Percentiles rank a stretch among this genome's conserved stretches.
These are phyloP conservation scores for Nannochloropsis salina DNA, from an alignment of 108 stramenopile species.

Conservation along the genomic window DNA sequence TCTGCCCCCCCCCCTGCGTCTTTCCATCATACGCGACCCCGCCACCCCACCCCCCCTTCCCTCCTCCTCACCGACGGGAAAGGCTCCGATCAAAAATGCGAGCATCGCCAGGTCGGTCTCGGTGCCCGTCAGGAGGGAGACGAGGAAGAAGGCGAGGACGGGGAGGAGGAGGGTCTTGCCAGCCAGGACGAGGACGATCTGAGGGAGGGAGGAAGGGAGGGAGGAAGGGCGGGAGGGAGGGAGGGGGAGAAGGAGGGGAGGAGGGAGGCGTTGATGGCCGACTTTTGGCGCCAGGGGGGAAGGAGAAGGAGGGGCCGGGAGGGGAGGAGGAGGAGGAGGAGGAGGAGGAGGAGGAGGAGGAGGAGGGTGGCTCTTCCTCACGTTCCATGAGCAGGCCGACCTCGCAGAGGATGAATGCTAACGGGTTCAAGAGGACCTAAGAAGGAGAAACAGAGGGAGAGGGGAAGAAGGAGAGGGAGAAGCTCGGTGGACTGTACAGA, in stretches of 20 bases:
- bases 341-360: not conserved
- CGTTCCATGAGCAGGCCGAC: not conserved
- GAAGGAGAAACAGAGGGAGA: not conserved
- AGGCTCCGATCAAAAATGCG: not conserved
- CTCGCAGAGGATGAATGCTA: constrained; percentile 7
- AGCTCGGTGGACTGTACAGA: not conserved
- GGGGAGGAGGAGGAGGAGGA: not conserved
- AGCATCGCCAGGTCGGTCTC: not conserved
- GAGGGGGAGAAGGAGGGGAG: not conserved
- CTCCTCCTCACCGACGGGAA: constrained; percentile 1
- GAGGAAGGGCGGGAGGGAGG: not conserved
- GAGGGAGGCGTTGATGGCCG: not conserved
- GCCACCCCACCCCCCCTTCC: not conserved
- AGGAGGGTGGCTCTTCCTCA: not conserved
- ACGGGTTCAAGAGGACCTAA: not conserved
- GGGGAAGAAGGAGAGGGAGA: not conserved
- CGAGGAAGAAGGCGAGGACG: not conserved
- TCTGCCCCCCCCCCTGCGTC: no score
- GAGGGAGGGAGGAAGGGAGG: not conserved
- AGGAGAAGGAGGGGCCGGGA: not conserved
- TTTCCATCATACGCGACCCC: not conserved
- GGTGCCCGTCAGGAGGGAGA: not conserved
- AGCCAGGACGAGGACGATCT: not conserved
- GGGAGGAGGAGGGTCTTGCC: not conserved
- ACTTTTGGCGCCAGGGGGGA: not conserved